Percentiles rank a stretch among this genome's conserved stretches.
phyloP scores from a whole-genome alignment of 257 asterid species.

The Linderniella brevidens region DNA sequence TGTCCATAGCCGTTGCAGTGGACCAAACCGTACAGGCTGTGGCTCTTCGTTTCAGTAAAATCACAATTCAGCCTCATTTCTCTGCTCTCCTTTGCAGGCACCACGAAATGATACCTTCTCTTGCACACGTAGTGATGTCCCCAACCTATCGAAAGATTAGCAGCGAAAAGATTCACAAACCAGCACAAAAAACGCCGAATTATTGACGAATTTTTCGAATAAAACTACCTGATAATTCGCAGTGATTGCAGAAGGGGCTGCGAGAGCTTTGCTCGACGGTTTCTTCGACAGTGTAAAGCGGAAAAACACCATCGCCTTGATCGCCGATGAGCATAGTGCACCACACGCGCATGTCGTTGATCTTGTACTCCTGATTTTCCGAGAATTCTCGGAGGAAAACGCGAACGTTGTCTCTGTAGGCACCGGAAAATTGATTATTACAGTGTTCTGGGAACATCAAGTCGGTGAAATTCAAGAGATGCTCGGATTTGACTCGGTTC shows the following conservation, averaged over 20 bases:
- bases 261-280: constrained; percentile 24
- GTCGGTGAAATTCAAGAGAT: constrained; percentile 24
- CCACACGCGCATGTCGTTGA: constrained; percentile 48
- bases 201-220: not conserved
- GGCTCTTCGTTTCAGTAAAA: constrained; percentile 24
- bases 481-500: constrained; percentile 18
- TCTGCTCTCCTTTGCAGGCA: constrained; percentile 38
- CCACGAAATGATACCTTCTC: constrained; percentile 51
- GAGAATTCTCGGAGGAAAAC: constrained; percentile 36
- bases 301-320: constrained; percentile 24
- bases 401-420: constrained; percentile 43
- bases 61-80: constrained; percentile 21
- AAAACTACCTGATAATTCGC: constrained; percentile 44
- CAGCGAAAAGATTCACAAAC: not conserved
- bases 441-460: constrained; percentile 15
- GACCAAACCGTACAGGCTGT: constrained; percentile 46
- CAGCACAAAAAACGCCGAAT: not conserved
- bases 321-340: constrained; percentile 21
- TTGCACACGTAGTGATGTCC: constrained; percentile 81
- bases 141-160: constrained; percentile 35
- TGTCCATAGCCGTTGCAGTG: constrained; percentile 83
- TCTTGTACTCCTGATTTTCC: constrained; percentile 23
- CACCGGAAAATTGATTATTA: constrained; percentile 19
- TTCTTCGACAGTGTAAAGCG: constrained; percentile 51
- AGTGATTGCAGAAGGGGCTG: constrained; percentile 45